phyloP scores from a whole-genome alignment of 768 basidiomycete genomes.

The Leccinum arenicola region DNA sequence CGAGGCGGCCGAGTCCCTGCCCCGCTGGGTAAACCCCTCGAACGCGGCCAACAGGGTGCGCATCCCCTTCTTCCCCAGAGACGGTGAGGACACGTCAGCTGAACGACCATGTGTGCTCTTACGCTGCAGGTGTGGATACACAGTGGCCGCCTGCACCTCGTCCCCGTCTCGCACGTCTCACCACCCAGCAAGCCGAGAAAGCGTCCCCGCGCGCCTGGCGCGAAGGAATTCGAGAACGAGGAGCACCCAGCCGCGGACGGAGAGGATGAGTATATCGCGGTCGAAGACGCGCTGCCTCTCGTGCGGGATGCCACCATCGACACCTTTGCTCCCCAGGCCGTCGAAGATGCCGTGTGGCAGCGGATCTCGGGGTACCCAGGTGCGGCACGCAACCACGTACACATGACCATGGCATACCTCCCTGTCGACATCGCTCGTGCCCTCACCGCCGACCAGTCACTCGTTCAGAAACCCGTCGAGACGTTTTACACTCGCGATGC shows the following conservation, averaged over 20 bases:
- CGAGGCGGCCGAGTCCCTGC: constrained; percentile 89
- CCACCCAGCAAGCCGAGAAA: constrained; percentile 53
- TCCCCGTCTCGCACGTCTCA: constrained; percentile 78
- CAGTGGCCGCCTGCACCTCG: constrained; percentile 76
- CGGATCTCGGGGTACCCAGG: constrained; percentile 78
- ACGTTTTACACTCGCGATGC: constrained; percentile 96
- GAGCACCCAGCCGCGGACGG: constrained; percentile 37
- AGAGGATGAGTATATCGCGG: constrained; percentile 50
- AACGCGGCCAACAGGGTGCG: constrained; percentile 93
- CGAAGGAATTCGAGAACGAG: constrained; percentile 51
- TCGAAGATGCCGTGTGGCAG: constrained; percentile 68
- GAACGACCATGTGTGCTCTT: constrained; percentile 28
- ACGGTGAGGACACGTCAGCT: constrained; percentile 33
- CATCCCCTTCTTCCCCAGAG: constrained; percentile 25
- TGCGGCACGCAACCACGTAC: constrained; percentile 62
- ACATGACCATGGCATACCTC: constrained; percentile 74
- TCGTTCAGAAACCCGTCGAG: constrained; percentile 86
- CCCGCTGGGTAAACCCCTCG: constrained; percentile 86
- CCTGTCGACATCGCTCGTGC: constrained; percentile 79
- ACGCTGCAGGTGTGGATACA: constrained; percentile 87
- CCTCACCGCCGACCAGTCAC: constrained; percentile 54
- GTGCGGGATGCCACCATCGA: constrained; percentile 51
- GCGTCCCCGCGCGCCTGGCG: constrained; percentile 43
- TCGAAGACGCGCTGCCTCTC: constrained; percentile 60
- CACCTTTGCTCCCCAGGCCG: constrained; percentile 57